These are phyloP conservation scores for Borovskyia barvae DNA, from an alignment of 208 protist species.

Conservation along the genomic window DNA sequence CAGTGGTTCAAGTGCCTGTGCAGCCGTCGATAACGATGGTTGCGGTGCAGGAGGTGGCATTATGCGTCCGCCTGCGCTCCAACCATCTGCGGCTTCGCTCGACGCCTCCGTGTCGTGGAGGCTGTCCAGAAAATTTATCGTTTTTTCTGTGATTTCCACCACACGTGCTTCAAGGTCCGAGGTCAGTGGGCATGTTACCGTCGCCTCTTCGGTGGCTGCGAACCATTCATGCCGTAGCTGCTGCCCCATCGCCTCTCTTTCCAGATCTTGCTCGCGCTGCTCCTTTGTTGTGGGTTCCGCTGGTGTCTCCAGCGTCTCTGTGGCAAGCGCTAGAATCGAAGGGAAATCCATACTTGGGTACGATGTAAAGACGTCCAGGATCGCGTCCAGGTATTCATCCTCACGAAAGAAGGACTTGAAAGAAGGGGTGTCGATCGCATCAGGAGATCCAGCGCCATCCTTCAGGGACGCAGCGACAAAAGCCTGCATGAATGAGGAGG, in stretches of 20 bases:
- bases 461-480: too few relatives aligned
- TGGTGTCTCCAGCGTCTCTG: background rate
- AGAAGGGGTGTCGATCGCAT: background rate
- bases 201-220: background rate
- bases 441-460: too few relatives aligned
- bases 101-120: too few relatives aligned
- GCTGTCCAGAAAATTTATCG: background rate
- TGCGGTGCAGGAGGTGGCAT: too few relatives aligned
- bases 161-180: background rate
- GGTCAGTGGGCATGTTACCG: background rate
- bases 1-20: too few relatives aligned
- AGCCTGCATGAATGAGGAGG: too few relatives aligned
- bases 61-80: too few relatives aligned
- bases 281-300: slow-evolving; percentile 2
- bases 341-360: slow-evolving; percentile 9
- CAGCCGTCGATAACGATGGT: too few relatives aligned
- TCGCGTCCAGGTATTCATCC: slow-evolving; percentile 11
- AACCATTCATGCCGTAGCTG: slow-evolving; percentile 11
- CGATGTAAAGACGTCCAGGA: slow-evolving; percentile 22
- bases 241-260: slow-evolving; percentile 5
- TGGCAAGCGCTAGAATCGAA: slow-evolving; percentile 3
- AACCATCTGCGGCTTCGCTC: too few relatives aligned
- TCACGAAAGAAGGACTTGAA: background rate
- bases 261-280: slow-evolving; percentile 8
- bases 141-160: slow-evolving; percentile 2